Evolutionary conservation across 2,329 filamentous ascomycete genomes (phyloP), one percentile per base, ranked within the genome.

Genomic region (Aphanoascus verrucosus): DNA sequence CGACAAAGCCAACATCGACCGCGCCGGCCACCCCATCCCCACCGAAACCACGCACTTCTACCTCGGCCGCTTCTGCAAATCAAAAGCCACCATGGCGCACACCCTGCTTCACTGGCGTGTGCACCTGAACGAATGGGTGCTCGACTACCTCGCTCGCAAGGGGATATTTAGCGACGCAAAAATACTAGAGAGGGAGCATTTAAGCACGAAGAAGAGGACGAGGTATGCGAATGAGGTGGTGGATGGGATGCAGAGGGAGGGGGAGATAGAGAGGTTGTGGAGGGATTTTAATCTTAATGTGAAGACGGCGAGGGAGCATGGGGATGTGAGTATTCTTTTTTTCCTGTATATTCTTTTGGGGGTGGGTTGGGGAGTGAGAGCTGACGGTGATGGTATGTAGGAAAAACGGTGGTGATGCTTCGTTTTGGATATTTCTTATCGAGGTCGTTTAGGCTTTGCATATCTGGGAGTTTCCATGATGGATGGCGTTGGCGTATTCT

Each of bases 61-160:
- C 55, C 66, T 80, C 1, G 81, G 81, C 58, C 72, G 71, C 72
- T 72, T 63, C 56, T 86, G 82, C 70, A 79, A 77, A 62, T 69
- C 71, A 32, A 84, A 84, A 59, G 85, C 86, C 0, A 74, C 81
- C 58, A 83, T 83, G 38, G 83, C 85, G 0, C 86, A 91, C 63
- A 77, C 77, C 0, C 74, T 91, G 2, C 76, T 81, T 3, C 87
- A 93, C 68, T 90, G 87, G 87, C 83, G 84, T 54, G 80, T 79
- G 56, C 79, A 82, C 44, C 78, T 91, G n/a, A 83, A 86, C 62
- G 77, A 83, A 58, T 86, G 79, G 77, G 82, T 90, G 0, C 74
- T 84, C 20, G 74, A 77, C 28, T 80, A 78, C 51, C 77, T 93
- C 0, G 67, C 74, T 20, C 66, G 66, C 1, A 74, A 82, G 55